Evolutionary conservation across 2,329 filamentous ascomycete genomes (phyloP), one percentile per base, ranked within the genome.

Genomic region (Neoarthrinium moseri): DNA sequence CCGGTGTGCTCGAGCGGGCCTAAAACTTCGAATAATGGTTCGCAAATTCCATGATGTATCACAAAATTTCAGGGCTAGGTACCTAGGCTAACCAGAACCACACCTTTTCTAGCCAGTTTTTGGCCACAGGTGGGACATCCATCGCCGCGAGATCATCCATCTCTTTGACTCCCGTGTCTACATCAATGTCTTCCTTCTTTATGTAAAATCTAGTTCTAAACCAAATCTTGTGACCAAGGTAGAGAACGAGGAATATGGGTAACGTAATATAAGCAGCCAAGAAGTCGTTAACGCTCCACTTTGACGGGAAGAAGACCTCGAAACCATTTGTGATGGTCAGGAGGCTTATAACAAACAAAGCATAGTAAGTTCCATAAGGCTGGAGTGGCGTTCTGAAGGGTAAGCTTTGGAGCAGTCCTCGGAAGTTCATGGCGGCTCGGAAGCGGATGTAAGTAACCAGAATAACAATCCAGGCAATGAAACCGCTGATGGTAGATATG

Each of bases 261-360:
- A 86, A 69, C 8, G 74, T 85, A 57, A 87, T 72, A 56, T 84
- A 90, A 56, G 67, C 74, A 0, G 80, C 78, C n/a, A 85, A 49
- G 57, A 94, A 94, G 55, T 73, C 73, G 5, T 74, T 71, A 0
- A 75, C 77, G 13, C 72, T 77, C 78, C 83, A 92, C 22, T 83
- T 72, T 6, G 72, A 68, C 0, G 81, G 79, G 61, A 85, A 86
- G 61, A 92, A 91, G 12, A 86, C 78, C 27, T 83, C 78, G 65
- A 91, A 92, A 1, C 87, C 88, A 56, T 89, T 89, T 54, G 88
- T 84, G 3, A 91, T 65, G 2, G 77, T 80, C n/a, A 91, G 71
- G 21, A 89, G 66, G 3, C 64, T 60, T 43, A 89, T 76, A 20
- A 81, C 59, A 13, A 77, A 60, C 2, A 89, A 74, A 8, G 77